Evolutionary conservation across 768 basidiomycete genomes (phyloP), one percentile per base, ranked within the genome.

Genomic region (Auriscalpium vulgare): DNA sequence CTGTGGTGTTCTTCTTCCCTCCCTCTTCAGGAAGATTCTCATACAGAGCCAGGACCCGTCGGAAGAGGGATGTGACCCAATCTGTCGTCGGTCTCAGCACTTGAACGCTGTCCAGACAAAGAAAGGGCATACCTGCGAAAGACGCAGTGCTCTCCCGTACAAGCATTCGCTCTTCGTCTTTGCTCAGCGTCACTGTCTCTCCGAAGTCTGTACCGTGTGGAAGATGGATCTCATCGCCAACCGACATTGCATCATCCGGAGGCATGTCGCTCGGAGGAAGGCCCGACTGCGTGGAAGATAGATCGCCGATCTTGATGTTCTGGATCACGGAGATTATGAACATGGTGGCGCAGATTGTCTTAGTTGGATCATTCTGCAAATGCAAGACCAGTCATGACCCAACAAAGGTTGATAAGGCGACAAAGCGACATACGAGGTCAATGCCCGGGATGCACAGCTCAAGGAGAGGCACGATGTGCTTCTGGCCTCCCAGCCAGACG

Each of bases 21-120:
- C 91, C 93, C 71, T 95, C 95, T 68, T 98, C 95, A 0, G 95
- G 95, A 5, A 98, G 74, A 66, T 95, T 95, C 72, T 94, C 91
- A 65, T 88, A 95, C 17, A 97, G 72, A 1, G 88, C 81, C 52
- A 92, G 75, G 51, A 92, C 82, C 10, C 90, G 81, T 14, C 88
- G 77, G 64, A 92, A 85, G 35, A 92, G 79, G 19, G 85, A 82
- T 0, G 78, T 79, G 11, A 91, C 84, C 90, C 91, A 92, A 65
- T 88, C 91, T 90, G 57, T 17, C 21, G 7, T 36, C 13, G 9
- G 6, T 14, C 21, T 21, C 17, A 38, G 35, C 47, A 46, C 37
- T 21, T 21, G n/a, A 29, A 47, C 13, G 17, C 17, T 29, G 43
- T 29, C 19, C 19, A 23, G 38, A 13, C 37, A 55, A 38, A 47